Base-by-base conservation (phyloP, 345 rosid species). In the Toxicodendron radicans region DNA sequence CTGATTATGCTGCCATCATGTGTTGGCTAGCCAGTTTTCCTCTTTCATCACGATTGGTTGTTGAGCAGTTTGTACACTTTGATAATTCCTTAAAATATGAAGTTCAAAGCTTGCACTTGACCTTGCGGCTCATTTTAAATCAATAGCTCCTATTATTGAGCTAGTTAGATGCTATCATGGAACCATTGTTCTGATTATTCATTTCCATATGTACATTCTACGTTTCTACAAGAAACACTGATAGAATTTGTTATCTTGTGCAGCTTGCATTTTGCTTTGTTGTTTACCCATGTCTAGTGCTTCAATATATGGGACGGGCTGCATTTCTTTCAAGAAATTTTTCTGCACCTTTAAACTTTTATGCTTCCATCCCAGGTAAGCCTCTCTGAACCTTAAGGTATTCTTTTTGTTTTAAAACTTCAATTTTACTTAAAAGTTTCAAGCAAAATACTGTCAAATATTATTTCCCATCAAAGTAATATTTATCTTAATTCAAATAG, bases 301-400 rank as follows among this genome's bases (percentile, higher is more conserved):
- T 95, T 80, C 99, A 95, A 79, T 95, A 95, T 86, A 88, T 95
- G 98, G 99, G 98, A 35, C 97, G 93, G 82, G 96, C 98, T 51
- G 98, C 99, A 49, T 95, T 88, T 86, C 83, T 93, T 78, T 93
- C 98, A 43, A 90, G 87, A 85, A 95, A 95, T 58, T 78, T 85
- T 71, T 83, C 88, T 53, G 84, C 87, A 66, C 81, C 89, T 45
- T 46, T 79, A 70, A 91, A 95, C 87, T 95, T 95, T 78, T 87
- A 87, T 73, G 86, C 90, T 66, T 93, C 99, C 51, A 84, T 95
- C 83, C 99, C 99, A 76, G 96, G 99, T 91, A 86, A 73, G 60
- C 65, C 57, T 56, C 76, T 64, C 14, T 49, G 52, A 53, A 20
- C 10, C 16, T 10, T 51, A 63, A n/a, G 18, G 18, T 63, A 21